Base-by-base conservation (phyloP, 169 alveolate species). In the Plasmodium adleri region DNA sequence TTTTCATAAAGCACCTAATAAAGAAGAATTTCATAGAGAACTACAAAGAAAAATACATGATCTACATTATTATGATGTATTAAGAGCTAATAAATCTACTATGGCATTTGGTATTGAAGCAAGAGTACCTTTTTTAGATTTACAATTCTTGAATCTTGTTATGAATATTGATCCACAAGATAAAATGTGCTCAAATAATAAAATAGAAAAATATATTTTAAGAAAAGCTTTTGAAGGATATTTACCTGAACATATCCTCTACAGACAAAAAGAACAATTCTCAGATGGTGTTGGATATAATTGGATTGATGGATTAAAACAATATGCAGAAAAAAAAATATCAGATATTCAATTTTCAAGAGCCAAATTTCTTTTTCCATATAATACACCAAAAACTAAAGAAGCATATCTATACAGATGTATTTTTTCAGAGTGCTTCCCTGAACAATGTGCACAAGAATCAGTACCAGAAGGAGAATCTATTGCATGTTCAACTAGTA, bases 21-120 rank as follows among this genome's bases (percentile, higher is more conserved):
- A 76, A 13, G 95, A 76, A 56, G 98, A 94, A 58, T 93, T 95
- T 63, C 96, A 93, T 70, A 60, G 95, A 91, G 98, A 97, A 86
- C 80, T 88, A 52, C 92, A 90, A 59, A 75, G 97, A 71, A 94
- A 93, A 90, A 92, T 96, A 20, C 76, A 88, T 54, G 94, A 94
- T 83, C 92, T 95, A 39, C 95, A 95, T 76, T 72, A 83, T 56
- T 96, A 92, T 74, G 98, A 95, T 74, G 83, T 92, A 47, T 92
- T 96, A 49, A 85, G 98, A 56, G 98, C 98, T 32, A 93, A 95
- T 88, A 96, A 95, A 92, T 88, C 97, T 26, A 94, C 96, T 64
- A 90, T 92, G 94, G 95, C 97, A n/a, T 94, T 95, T 94, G 97
- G 98, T 2, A 92, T 97, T 0, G 98, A 97, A 92, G 97, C 96